Evolutionary conservation across 192 early-diverging fungal species (phyloP), one percentile per base, ranked within the genome.

Genomic region (Coemansia sp.): DNA sequence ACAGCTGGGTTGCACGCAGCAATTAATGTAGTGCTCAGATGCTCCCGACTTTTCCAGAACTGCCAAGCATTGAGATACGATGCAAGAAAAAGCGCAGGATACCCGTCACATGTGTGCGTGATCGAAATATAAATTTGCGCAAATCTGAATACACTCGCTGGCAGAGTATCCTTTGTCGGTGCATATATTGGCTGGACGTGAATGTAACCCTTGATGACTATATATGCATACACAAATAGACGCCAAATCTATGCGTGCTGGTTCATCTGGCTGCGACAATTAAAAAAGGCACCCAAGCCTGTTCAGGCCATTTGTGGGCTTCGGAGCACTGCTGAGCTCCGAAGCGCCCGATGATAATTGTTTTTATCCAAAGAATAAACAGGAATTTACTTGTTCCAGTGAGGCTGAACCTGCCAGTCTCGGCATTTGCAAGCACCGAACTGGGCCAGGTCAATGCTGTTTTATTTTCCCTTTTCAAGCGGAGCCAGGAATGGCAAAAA

Each of bases 1-100:
- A 47, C 43, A 47, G 43, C 8, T 47, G 43, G 43, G n/a, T 47
- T 47, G 43, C 43, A 47, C 43, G 43, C 43, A 47, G 43, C 43
- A 47, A 47, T 47, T 47, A 47, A 47, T 47, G 43, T 47, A 47
- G 1, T 47, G 43, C 14, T 17, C 43, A 47, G 3, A 47, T 47
- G 43, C 14, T 17, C 43, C 4, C 12, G 14, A 12, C 16, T 6
- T 47, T 17, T 47, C 16, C 12, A 17, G n/a, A 47, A 17, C n/a
- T 47, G 12, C 14, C 43, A 35, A 35, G 31, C 31, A 8, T 35
- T 35, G 31, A 35, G 31, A 8, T 35, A 35, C 8, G 31, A 12
- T 47, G 12, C 14, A 47, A 47, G n/a, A 47, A n/a, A n/a, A 3
- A 10, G n/a, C 2, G n/a, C n/a, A 47, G 43, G 43, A 47, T 17